A percentile compares a stretch with the other conserved stretches of the same genome.
These are phyloP conservation scores for Saitozyma sp. DNA, from an alignment of 768 basidiomycete genomes.

Conservation along the genomic window DNA sequence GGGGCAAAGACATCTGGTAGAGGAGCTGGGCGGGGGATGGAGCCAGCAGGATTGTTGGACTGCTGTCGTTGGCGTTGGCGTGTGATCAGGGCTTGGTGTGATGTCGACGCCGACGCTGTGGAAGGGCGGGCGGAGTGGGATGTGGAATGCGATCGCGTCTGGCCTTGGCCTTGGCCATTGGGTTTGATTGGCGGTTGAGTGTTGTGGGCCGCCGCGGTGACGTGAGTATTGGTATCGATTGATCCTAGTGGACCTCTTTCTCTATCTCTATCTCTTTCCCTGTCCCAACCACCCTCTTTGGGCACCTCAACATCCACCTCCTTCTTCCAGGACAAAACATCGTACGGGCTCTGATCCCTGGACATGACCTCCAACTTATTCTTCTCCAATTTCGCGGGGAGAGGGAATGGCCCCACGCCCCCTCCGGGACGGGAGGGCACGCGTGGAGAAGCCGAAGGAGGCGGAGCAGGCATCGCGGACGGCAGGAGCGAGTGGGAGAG, in stretches of 20 bases:
- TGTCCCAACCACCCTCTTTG: too few species aligned
- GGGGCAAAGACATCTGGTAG: constrained; percentile 39
- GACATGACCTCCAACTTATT: not conserved
- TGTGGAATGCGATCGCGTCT: not conserved
- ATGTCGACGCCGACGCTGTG: constrained; percentile 6
- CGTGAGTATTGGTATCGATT: too few species aligned
- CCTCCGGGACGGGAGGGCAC: not conserved
- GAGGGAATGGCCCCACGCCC: not conserved
- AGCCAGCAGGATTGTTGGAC: constrained; percentile 1
- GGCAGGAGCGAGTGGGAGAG: constrained; percentile 6
- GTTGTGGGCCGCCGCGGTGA: too few species aligned
- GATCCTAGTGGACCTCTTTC: too few species aligned
- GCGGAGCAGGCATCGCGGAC: constrained; percentile 22
- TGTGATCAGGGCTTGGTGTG: constrained; percentile 1
- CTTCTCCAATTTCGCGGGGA: not conserved
- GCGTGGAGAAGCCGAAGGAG: constrained; percentile 15
- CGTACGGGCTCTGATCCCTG: not conserved
- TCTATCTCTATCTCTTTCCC: too few species aligned
- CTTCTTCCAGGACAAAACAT: not conserved
- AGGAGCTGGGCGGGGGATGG: constrained; percentile 29
- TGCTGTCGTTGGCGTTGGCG: not conserved
- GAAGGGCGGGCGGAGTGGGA: not conserved
- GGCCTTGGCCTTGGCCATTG: constrained; percentile 1
- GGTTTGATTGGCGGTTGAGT: too few species aligned
- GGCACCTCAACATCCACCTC: too few species aligned